A percentile compares a stretch with the other conserved stretches of the same genome.
Evolutionary conservation across 1,284 basidiomycete species (phyloP).

Genomic region (Moesziomyces parantarcticus): DNA sequence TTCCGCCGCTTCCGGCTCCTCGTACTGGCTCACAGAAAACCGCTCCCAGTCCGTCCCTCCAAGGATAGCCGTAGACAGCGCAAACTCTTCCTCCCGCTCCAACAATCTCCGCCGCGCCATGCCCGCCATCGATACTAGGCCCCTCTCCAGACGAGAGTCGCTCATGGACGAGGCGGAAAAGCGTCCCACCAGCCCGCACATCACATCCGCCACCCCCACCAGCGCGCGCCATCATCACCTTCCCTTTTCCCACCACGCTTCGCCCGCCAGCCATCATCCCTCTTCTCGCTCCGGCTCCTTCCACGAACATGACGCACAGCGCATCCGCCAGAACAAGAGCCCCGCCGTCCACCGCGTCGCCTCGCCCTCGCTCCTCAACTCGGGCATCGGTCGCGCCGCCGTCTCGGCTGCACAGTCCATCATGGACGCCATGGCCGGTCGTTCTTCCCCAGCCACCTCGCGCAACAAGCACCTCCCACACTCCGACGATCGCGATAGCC

Average conservation of each 20-base stretch:
- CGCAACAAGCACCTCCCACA: conserved; percentile 20
- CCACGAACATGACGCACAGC: conserved; percentile 27
- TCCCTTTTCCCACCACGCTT: conserved; percentile 11
- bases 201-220: conserved; percentile 50
- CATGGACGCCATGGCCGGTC: conserved; percentile 54
- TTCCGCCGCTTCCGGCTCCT: conserved; percentile 12
- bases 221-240: conserved; percentile 33
- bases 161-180: conserved; percentile 43
- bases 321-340: conserved; percentile 13
- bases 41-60: conserved; percentile 46
- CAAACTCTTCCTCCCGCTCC: conserved; percentile 12
- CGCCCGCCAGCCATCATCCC: conserved; percentile 1
- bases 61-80: conserved; percentile 20
- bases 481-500: conserved; percentile 18
- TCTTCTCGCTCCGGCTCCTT: conserved; percentile 24
- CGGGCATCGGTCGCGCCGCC: conserved; percentile 47
- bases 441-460: conserved; percentile 36
- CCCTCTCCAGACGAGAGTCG: conserved; percentile 27
- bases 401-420: conserved; percentile 56
- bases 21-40: conserved; percentile 27
- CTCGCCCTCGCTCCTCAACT: conserved; percentile 38
- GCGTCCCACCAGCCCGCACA: conserved; percentile 55
- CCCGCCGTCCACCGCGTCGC: conserved; percentile 27
- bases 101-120: conserved; percentile 17
- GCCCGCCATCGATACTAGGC: conserved; percentile 41